Conservation (phyloP, 306 rosid species). For the barrel medic (Medicago truncatula) region DNA sequence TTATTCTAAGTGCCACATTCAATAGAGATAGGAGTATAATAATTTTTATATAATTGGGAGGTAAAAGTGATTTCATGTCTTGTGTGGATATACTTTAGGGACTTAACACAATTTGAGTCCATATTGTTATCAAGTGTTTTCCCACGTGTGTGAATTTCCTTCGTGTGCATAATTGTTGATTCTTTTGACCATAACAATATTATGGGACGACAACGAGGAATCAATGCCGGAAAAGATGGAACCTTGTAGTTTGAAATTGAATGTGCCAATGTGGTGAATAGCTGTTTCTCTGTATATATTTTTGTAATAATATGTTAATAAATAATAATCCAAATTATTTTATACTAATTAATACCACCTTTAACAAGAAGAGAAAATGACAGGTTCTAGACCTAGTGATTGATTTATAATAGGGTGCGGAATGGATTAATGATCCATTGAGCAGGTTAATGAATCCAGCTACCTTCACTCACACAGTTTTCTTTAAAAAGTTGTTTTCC, state of each 20-base stretch:
- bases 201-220: constrained; percentile 63
- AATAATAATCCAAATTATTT: constrained; percentile 36
- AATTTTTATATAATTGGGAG: constrained; percentile 27
- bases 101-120: constrained; percentile 24
- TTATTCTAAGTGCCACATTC: constrained; percentile 50
- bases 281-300: constrained; percentile 35
- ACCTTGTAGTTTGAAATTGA: constrained; percentile 24
- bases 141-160: constrained; percentile 51
- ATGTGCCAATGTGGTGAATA: constrained; percentile 49
- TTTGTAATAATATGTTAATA: constrained; percentile 31
- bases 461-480: constrained; percentile 18
- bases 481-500: constrained; percentile 14
- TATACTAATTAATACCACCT: constrained; percentile 1
- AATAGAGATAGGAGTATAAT: constrained; percentile 30
- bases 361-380: constrained; percentile 44
- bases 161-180: constrained; percentile 51
- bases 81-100: constrained; percentile 53
- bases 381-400: constrained; percentile 36
- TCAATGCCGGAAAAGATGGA: constrained; percentile 73
- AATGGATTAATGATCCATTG: constrained; percentile 8
- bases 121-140: constrained; percentile 39
- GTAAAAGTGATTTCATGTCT: constrained; percentile 71
- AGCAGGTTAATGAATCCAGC: constrained; percentile 41
- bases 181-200: constrained; percentile 27
- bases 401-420: constrained; percentile 14